Percentiles rank a stretch among this genome's conserved stretches.
Evolutionary conservation across 2,329 filamentous ascomycete species (phyloP).

Genomic region (Penicillium sp.): DNA sequence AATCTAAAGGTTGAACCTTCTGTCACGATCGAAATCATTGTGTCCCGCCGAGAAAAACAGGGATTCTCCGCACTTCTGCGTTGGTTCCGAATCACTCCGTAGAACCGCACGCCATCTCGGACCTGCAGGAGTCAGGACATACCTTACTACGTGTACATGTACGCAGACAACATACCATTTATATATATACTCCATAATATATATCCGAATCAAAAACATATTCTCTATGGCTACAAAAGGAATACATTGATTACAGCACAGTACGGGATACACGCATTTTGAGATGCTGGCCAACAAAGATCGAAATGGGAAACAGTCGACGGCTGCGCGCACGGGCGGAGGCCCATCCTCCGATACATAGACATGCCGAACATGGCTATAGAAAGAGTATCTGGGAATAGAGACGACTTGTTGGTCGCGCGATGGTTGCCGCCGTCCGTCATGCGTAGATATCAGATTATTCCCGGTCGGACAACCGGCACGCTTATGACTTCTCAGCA

Average conservation of each 20-base stretch:
- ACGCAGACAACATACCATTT: neutral
- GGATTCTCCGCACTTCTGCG: conserved; percentile 27
- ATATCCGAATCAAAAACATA: conserved; percentile 8
- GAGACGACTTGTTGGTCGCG: neutral
- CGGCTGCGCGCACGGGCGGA: conserved; percentile 9
- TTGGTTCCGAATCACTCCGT: conserved; percentile 28
- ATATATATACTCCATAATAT: neutral
- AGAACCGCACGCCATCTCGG: conserved; percentile 11
- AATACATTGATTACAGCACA: conserved; percentile 45
- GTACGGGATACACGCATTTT: conserved; percentile 43
- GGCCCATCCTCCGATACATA: conserved; percentile 13
- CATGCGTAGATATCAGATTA: conserved; percentile 24
- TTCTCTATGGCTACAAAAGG: conserved; percentile 43
- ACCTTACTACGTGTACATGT: neutral
- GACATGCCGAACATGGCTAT: conserved; percentile 14
- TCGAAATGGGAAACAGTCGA: conserved; percentile 25
- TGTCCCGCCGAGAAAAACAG: conserved; percentile 13
- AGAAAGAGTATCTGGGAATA: neutral
- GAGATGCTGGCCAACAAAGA: conserved; percentile 32
- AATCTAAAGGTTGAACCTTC: neutral
- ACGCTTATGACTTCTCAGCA: conserved; percentile 38
- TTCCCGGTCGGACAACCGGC: conserved; percentile 19
- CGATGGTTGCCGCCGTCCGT: conserved; percentile 4
- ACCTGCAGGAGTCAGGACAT: neutral
- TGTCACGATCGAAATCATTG: neutral